Evolutionary conservation across 257 asterid genomes (phyloP), one percentile per base, ranked within the genome.

Genomic region (Misopates orontium): DNA sequence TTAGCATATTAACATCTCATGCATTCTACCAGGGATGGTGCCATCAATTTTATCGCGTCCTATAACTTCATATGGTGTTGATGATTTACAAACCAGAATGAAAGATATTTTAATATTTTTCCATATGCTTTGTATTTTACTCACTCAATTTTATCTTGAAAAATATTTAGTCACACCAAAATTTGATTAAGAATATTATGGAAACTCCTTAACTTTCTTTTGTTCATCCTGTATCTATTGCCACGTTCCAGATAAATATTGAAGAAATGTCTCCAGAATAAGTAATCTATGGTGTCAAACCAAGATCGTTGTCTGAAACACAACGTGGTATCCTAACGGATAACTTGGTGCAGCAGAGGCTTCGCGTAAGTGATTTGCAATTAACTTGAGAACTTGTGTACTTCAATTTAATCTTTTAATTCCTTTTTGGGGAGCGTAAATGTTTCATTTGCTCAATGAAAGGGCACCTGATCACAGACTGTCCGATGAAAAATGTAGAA

Each of bases 161-260:
- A 6, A 28, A 28, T 28, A 28, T 28, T 6, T 28, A 28, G 6
- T 28, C 5, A 19, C 22, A 66, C 18, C 23, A 63, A 56, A 39
- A 74, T 52, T 48, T 74, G n/a, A 64, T 16, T 4, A 58, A n/a
- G 60, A n/a, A 50, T 56, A 20, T 47, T 42, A 16, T 28, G 36
- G 36, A 55, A 40, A 39, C 13, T 45, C 15, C 10, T 15, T 20
- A 40, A 36, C 2, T 15, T 39, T 39, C 8, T 10, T 22, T 2
- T 59, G 28, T 40, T 42, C 48, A 55, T 67, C 21, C 18, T 72
- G 32, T 64, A 39, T 39, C 22, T 63, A 69, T 66, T 55, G 48
- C 49, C 51, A 57, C 54, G 56, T 14, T 65, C 50, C 62, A 79
- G 84, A 61, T 56, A 59, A 70, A 62, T 50, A 58, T 64, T 60